These are phyloP conservation scores for Pneumocystis wakefieldiae DNA, from an alignment of 1,139 yeast species.

Conservation along the genomic window DNA sequence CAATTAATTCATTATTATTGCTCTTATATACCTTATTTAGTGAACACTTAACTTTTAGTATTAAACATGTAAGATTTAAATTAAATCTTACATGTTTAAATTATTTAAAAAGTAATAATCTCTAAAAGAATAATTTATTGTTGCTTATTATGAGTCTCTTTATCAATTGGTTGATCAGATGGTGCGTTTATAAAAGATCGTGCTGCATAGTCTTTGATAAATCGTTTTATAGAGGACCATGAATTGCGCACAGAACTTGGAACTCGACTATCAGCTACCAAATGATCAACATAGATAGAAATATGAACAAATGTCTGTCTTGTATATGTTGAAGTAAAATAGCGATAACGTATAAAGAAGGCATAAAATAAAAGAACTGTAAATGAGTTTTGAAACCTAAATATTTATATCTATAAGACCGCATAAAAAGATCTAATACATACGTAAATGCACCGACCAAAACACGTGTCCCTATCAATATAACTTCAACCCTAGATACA, in stretches of 20 bases:
- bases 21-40: too few species aligned
- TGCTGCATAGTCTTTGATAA: slow-evolving; percentile 8
- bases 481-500: slow-evolving; percentile 10
- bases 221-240: slow-evolving; percentile 10
- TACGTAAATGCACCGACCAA: slow-evolving; percentile 1
- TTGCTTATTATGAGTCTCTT: background rate
- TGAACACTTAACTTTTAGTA: too few species aligned
- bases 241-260: slow-evolving; percentile 8
- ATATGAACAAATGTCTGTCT: slow-evolving; percentile 9
- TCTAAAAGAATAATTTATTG: background rate
- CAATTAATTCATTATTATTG: too few species aligned
- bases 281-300: slow-evolving; percentile 9
- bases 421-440: background rate
- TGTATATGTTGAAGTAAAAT: slow-evolving; percentile 11
- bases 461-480: slow-evolving; percentile 5
- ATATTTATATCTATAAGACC: background rate
- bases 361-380: slow-evolving; percentile 7
- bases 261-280: slow-evolving; percentile 10
- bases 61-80: too few species aligned
- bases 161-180: background rate
- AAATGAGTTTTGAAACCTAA: slow-evolving; percentile 5
- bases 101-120: background rate
- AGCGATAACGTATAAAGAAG: slow-evolving; percentile 12
- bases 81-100: background rate
- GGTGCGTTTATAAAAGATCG: slow-evolving; percentile 1